phyloP scores from a whole-genome alignment of 345 rosid species.

The Rhizophora apiculata region DNA sequence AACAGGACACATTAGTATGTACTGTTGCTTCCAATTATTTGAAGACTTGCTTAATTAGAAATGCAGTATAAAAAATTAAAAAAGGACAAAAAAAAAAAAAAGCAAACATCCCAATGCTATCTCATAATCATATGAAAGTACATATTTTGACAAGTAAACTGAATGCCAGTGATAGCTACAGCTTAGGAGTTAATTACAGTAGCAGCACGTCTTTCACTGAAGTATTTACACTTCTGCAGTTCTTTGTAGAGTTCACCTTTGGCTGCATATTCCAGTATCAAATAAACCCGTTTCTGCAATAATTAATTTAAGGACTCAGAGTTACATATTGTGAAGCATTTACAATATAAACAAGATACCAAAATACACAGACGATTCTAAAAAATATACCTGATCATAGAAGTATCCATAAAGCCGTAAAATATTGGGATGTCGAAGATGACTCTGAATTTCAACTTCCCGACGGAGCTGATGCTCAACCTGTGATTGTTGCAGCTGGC shows the following conservation, averaged over 20 bases:
- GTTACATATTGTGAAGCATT: slow-evolving; percentile 5
- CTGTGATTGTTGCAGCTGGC: slow-evolving; percentile 92
- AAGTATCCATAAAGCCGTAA: slow-evolving; percentile 91
- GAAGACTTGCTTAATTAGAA: neutral
- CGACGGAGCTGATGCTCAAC: slow-evolving; percentile 95
- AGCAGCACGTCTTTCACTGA: slow-evolving; percentile 88
- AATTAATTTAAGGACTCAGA: slow-evolving; percentile 3
- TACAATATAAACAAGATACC: slow-evolving; percentile 1
- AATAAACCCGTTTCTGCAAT: slow-evolving; percentile 76
- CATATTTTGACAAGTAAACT: neutral
- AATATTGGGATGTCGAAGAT: slow-evolving; percentile 87
- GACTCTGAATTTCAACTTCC: slow-evolving; percentile 97
- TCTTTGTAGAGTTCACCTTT: slow-evolving; percentile 92
- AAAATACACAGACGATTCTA: neutral
- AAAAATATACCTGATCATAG: slow-evolving; percentile 71
- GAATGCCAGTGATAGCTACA: neutral
- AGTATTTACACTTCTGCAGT: slow-evolving; percentile 83
- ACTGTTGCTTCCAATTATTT: neutral
- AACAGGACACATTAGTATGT: neutral
- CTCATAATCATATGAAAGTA: neutral
- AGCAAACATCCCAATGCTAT: neutral
- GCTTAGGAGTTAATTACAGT: slow-evolving; percentile 50
- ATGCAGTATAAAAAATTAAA: neutral
- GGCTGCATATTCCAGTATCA: slow-evolving; percentile 83
- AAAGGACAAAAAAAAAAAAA: neutral